These are phyloP conservation scores for Ophiosphaerella narmari DNA, from an alignment of 2,329 filamentous ascomycete genomes.

Conservation along the genomic window DNA sequence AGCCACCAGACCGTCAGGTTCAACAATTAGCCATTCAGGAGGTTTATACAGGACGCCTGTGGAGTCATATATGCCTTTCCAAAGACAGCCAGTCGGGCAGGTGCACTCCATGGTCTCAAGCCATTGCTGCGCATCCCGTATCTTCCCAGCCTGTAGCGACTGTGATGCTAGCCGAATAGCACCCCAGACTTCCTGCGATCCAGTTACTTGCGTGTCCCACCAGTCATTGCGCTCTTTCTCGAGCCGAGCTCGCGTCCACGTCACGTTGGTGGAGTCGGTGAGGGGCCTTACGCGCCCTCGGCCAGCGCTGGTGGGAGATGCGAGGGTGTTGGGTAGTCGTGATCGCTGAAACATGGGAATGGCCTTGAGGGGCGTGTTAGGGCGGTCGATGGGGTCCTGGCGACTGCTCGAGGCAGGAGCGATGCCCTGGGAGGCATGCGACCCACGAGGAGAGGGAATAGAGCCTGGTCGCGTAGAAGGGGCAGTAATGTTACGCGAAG, in stretches of 20 bases:
- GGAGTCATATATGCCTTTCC: conserved; percentile 52
- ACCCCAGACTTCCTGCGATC: conserved; percentile 78
- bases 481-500: conserved; percentile 35
- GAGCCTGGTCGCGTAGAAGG: conserved; percentile 27
- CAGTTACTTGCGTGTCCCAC: conserved; percentile 87
- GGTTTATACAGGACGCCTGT: conserved; percentile 50
- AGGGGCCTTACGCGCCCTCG: conserved; percentile 24
- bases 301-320: conserved; percentile 20
- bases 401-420: conserved; percentile 7
- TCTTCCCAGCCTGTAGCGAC: conserved; percentile 62
- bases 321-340: conserved; percentile 33
- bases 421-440: conserved; percentile 22
- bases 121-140: conserved; percentile 71
- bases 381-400: conserved; percentile 20
- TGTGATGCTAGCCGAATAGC: conserved; percentile 71
- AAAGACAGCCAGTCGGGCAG: conserved; percentile 49
- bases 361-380: conserved; percentile 32
- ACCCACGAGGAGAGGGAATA: conserved; percentile 22
- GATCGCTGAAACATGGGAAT: conserved; percentile 32
- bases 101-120: conserved; percentile 71
- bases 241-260: conserved; percentile 65
- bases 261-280: conserved; percentile 20
- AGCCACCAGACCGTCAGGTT: conserved; percentile 48
- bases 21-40: conserved; percentile 52
- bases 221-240: conserved; percentile 77